Evolutionary conservation across 768 basidiomycete species (phyloP).

Genomic region (Sarcodon sp.): DNA sequence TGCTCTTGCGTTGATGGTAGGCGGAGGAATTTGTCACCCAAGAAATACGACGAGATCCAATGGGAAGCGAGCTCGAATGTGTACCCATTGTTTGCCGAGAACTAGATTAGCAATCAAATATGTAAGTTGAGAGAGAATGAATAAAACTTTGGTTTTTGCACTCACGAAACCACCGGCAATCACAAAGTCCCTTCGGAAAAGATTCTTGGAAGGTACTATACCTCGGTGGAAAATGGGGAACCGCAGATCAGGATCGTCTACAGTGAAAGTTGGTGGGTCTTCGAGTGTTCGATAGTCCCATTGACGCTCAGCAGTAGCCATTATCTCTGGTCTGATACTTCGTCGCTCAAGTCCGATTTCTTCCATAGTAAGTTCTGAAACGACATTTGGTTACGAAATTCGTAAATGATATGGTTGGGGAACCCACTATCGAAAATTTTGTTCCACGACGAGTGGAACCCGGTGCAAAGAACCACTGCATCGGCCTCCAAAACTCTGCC

Average conservation of each 20-base stretch:
- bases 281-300: constrained; percentile 18
- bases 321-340: constrained; percentile 5
- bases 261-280: constrained; percentile 8
- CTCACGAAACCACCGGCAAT: constrained; percentile 52
- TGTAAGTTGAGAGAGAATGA: not conserved
- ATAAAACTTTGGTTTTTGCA: constrained; percentile 1
- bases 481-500: constrained; percentile 29
- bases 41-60: constrained; percentile 56
- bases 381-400: not conserved
- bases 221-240: constrained; percentile 45
- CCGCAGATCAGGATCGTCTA: constrained; percentile 18
- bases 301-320: not conserved
- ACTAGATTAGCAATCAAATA: constrained; percentile 19
- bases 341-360: constrained; percentile 34
- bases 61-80: constrained; percentile 41
- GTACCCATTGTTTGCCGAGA: constrained; percentile 43
- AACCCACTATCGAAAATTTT: constrained; percentile 23
- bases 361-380: constrained; percentile 29
- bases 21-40: constrained; percentile 33
- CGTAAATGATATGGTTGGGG: no score
- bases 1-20: constrained; percentile 31
- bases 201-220: constrained; percentile 47
- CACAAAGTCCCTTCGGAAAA: constrained; percentile 42
- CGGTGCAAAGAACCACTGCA: constrained; percentile 43
- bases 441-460: constrained; percentile 46